Evolutionary conservation across 495 filamentous ascomycete genomes (phyloP).

Genomic region (Tuber umbilicatum): DNA sequence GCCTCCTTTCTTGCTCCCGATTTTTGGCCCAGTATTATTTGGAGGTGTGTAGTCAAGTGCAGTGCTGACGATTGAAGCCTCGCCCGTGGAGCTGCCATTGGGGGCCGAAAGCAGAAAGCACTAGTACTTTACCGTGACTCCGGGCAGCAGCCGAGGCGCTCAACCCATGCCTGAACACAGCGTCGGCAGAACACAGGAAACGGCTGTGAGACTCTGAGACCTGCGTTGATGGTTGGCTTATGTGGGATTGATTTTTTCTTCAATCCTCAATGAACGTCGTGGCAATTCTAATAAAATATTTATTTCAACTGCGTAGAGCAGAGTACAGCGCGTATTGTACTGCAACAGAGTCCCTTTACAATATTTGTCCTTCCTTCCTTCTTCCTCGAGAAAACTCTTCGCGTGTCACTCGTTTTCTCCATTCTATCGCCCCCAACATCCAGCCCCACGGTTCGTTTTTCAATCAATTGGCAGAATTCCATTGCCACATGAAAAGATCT

Average conservation of each 20-base stretch:
- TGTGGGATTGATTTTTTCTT: neutral
- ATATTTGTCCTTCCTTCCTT: neutral
- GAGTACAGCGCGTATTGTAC: neutral
- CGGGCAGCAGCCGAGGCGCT: neutral
- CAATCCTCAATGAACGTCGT: neutral
- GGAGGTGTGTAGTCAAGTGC: constrained; percentile 13
- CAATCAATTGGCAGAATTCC: neutral
- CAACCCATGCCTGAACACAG: neutral
- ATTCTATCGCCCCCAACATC: neutral
- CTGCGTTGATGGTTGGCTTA: neutral
- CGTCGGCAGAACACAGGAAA: neutral
- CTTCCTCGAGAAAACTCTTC: neutral
- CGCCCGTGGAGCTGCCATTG: constrained; percentile 30
- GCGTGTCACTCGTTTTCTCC: neutral
- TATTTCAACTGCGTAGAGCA: neutral
- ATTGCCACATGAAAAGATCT: neutral
- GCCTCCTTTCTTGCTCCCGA: constrained; percentile 5
- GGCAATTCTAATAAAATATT: neutral
- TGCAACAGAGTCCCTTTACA: neutral
- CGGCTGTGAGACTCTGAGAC: neutral
- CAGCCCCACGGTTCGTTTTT: neutral
- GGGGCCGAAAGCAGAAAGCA: neutral
- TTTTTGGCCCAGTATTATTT: neutral
- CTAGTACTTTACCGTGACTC: neutral
- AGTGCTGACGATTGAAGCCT: constrained; percentile 11